Evolutionary conservation across 164 flowering plant genomes (phyloP).

Genomic region (Annona squamosa): DNA sequence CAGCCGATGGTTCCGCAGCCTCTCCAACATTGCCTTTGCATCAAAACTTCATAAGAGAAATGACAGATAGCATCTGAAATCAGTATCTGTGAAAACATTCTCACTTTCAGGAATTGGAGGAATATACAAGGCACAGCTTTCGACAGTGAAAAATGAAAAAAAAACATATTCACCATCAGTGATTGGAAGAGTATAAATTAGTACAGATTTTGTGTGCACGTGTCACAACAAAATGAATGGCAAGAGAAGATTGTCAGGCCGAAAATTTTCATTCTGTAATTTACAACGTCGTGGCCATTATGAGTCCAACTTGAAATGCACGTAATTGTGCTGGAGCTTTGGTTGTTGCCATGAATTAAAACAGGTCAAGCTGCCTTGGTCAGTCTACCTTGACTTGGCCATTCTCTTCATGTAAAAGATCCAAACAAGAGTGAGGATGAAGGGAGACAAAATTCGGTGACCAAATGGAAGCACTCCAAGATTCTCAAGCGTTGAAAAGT

Average conservation of each 20-base stretch:
- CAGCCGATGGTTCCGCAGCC: conserved; percentile 55
- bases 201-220: no score
- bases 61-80: background rate
- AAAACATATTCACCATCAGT: no score
- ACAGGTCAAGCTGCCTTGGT: no score
- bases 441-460: background rate
- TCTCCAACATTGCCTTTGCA: conserved; percentile 73
- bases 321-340: background rate
- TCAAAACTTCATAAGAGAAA: conserved; percentile 43
- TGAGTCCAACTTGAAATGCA: background rate
- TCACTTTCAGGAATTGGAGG: background rate
- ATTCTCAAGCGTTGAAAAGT: no score
- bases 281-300: no score
- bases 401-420: background rate
- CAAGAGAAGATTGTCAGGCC: no score
- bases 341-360: background rate
- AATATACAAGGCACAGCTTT: background rate
- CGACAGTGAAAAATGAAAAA: background rate
- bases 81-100: background rate
- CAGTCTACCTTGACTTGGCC: background rate
- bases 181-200: no score
- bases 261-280: no score
- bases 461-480: background rate
- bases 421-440: background rate
- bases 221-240: no score